Evolutionary conservation across 495 filamentous ascomycete genomes (phyloP).

Genomic region (Lepraria neglecta): DNA sequence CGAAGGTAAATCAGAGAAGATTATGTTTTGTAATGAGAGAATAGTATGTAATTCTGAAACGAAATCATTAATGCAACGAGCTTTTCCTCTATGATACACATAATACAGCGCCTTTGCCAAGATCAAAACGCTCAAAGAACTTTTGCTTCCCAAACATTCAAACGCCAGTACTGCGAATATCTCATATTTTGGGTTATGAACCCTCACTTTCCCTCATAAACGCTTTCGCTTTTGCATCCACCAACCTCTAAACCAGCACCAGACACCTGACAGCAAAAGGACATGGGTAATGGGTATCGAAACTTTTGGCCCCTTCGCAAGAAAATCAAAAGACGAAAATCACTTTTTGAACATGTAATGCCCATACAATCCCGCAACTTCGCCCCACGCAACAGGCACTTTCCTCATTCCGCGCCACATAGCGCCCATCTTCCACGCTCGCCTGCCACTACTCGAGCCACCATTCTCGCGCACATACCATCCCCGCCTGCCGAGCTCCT

Average conservation of each 20-base stretch:
- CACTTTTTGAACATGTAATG: conserved; percentile 75
- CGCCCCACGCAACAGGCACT: conserved; percentile 67
- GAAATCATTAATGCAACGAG: too few relatives aligned
- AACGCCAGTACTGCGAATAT: neutral
- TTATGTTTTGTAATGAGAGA: too few relatives aligned
- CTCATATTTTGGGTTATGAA: too few relatives aligned
- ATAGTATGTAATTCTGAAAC: too few relatives aligned
- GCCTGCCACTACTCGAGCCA: conserved; percentile 43
- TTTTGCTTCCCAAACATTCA: too few relatives aligned
- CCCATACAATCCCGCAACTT: conserved; percentile 81
- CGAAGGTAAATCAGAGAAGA: too few relatives aligned
- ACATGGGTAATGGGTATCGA: conserved; percentile 14
- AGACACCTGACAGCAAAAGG: neutral
- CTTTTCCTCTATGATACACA: too few relatives aligned
- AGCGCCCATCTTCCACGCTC: conserved; percentile 86
- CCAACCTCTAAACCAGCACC: neutral
- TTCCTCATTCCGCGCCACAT: conserved; percentile 84
- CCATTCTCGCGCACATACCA: conserved; percentile 58
- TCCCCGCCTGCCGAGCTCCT: conserved; percentile 61
- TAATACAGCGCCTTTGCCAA: too few relatives aligned
- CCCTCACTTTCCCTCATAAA: too few relatives aligned
- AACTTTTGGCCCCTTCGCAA: conserved; percentile 1
- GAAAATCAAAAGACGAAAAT: conserved; percentile 23
- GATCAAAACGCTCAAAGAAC: too few relatives aligned
- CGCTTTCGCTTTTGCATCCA: neutral